phyloP scores from a whole-genome alignment of 1,139 yeast genomes.

The Blastobotrys serpentis region DNA sequence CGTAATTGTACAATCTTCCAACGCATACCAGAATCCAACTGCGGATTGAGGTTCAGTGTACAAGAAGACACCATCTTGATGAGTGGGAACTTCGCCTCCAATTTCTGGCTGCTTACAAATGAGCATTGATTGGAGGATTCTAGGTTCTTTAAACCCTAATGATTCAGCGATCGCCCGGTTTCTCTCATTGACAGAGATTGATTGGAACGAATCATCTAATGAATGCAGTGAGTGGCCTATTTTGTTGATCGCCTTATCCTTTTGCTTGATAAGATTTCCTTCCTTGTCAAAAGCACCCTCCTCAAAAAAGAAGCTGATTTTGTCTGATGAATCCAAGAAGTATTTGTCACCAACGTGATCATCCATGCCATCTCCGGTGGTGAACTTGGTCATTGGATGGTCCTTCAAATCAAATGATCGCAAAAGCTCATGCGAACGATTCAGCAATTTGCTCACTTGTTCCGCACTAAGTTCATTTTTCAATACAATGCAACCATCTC shows the following conservation, averaged over 20 bases:
- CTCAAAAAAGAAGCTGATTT: constrained; percentile 69
- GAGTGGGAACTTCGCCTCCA: constrained; percentile 77
- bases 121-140: constrained; percentile 76
- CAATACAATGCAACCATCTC: constrained; percentile 64
- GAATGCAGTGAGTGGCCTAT: constrained; percentile 78
- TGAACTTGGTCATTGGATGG: constrained; percentile 75
- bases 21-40: constrained; percentile 79
- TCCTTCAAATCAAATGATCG: constrained; percentile 49
- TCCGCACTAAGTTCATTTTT: constrained; percentile 50
- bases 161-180: constrained; percentile 54
- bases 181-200: constrained; percentile 52
- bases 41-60: constrained; percentile 72
- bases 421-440: constrained; percentile 49
- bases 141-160: constrained; percentile 59
- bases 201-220: constrained; percentile 48
- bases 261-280: constrained; percentile 53
- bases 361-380: constrained; percentile 53
- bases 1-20: constrained; percentile 64
- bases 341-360: constrained; percentile 71
- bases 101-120: constrained; percentile 75
- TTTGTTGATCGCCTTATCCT: constrained; percentile 64
- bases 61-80: constrained; percentile 72
- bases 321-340: constrained; percentile 67
- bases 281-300: constrained; percentile 56
- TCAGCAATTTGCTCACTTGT: constrained; percentile 44